Evolutionary conservation across 2,329 filamentous ascomycete genomes (phyloP).

Genomic region (Helicocarpus griseus): DNA sequence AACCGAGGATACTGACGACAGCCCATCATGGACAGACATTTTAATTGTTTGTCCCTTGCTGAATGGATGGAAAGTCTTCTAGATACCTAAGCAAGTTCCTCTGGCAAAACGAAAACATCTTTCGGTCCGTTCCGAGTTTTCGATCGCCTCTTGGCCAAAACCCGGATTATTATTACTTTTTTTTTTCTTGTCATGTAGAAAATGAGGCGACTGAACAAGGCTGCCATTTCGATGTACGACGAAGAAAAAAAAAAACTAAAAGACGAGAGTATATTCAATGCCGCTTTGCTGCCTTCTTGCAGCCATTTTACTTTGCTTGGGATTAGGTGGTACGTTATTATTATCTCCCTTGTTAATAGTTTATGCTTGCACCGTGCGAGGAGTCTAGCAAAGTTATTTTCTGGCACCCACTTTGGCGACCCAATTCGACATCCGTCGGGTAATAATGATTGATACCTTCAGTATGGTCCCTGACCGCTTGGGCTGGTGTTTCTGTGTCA

Average conservation of each 20-base stretch:
- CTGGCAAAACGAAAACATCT: constrained; percentile 3
- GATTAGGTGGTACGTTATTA: background rate
- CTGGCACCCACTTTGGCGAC: background rate
- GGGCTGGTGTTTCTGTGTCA: background rate
- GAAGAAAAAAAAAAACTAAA: background rate
- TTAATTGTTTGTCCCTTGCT: background rate
- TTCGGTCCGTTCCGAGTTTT: constrained; percentile 8
- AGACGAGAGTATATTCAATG: background rate
- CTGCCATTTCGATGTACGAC: background rate
- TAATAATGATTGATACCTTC: background rate
- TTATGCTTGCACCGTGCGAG: background rate
- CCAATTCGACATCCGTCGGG: background rate
- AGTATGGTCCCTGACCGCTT: background rate
- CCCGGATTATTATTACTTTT: constrained; percentile 7
- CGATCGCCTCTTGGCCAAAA: background rate
- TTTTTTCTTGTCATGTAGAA: background rate
- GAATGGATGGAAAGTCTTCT: background rate
- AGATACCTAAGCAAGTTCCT: background rate
- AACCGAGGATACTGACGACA: too few relatives aligned
- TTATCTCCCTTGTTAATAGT: background rate
- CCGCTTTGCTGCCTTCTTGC: background rate
- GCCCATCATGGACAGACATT: background rate
- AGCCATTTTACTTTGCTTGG: background rate
- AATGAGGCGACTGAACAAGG: constrained; percentile 3
- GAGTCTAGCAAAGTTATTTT: too few relatives aligned